Conservation (phyloP, 345 rosid species). For the Euphorbia pulcherrima region DNA sequence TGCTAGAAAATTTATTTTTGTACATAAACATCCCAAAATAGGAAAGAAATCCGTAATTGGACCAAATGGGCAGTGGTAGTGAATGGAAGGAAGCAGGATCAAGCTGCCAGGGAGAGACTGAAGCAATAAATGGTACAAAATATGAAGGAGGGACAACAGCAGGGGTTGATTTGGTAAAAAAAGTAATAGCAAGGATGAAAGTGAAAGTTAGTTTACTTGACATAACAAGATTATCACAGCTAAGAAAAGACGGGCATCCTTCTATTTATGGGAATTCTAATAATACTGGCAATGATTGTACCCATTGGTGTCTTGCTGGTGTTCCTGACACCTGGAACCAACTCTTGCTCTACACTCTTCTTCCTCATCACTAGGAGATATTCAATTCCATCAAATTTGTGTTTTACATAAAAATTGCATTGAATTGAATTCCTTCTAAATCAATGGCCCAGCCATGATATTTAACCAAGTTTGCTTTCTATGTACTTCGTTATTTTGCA, state of each 20-base stretch:
- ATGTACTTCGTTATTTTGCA: no score
- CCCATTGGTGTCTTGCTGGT: slow-evolving; percentile 51
- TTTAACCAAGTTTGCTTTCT: no score
- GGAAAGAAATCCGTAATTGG: no score
- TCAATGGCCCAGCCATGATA: no score
- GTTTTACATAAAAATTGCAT: no score
- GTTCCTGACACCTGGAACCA: slow-evolving; percentile 28
- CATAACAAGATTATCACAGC: slow-evolving; percentile 39
- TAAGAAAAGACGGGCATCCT: slow-evolving; percentile 47
- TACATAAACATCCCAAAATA: no score
- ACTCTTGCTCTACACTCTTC: slow-evolving; percentile 26
- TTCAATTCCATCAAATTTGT: no score
- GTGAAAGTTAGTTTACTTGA: slow-evolving; percentile 47
- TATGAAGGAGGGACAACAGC: slow-evolving; percentile 64
- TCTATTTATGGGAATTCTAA: slow-evolving; percentile 25
- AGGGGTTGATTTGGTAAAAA: slow-evolving; percentile 52
- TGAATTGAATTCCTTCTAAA: no score
- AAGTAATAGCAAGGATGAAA: slow-evolving; percentile 38
- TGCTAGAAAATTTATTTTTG: no score
- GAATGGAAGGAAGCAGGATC: slow-evolving; percentile 59
- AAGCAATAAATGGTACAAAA: slow-evolving; percentile 51
- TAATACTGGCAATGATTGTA: slow-evolving; percentile 34
- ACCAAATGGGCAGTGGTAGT: slow-evolving; percentile 44
- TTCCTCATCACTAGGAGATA: slow-evolving; percentile 5
- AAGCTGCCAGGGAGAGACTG: slow-evolving; percentile 56